A percentile compares a stretch with the other conserved stretches of the same genome.
phyloP scores from a whole-genome alignment of 2,329 filamentous ascomycete species.

The Microdochium bolleyi region DNA sequence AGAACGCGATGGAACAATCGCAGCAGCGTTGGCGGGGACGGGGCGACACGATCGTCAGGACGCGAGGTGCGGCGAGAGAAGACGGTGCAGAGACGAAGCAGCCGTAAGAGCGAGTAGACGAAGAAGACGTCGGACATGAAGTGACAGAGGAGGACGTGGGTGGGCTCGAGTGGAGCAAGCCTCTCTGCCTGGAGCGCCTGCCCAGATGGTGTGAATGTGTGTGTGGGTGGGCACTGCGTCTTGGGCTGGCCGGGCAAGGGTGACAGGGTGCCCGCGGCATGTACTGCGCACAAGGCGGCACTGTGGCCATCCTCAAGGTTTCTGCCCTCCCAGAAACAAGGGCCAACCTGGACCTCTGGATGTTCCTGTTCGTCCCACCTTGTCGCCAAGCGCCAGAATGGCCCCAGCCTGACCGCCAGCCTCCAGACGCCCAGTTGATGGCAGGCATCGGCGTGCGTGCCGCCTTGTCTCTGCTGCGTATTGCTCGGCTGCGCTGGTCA shows the following conservation, averaged over 20 bases:
- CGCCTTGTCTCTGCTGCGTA: too few relatives aligned
- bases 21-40: too few relatives aligned
- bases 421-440: too few relatives aligned
- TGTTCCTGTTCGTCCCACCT: too few relatives aligned
- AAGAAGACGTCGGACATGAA: not conserved
- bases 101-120: not conserved
- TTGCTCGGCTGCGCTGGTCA: too few relatives aligned
- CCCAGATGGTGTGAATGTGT: not conserved
- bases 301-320: not conserved
- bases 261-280: not conserved
- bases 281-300: not conserved
- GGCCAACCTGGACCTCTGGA: too few relatives aligned
- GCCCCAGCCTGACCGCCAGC: too few relatives aligned
- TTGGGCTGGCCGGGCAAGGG: not conserved
- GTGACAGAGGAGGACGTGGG: not conserved
- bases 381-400: too few relatives aligned
- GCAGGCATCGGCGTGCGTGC: too few relatives aligned
- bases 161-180: not conserved
- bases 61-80: not conserved
- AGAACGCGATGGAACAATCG: too few relatives aligned
- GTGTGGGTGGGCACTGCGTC: not conserved
- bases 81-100: not conserved
- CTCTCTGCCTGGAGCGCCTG: not conserved
- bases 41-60: too few relatives aligned
- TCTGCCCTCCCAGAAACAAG: not conserved